Percentiles rank a stretch among this genome's conserved stretches.
phyloP scores from a whole-genome alignment of 768 basidiomycete species.

The Tylopilus vinaceipallidus region DNA sequence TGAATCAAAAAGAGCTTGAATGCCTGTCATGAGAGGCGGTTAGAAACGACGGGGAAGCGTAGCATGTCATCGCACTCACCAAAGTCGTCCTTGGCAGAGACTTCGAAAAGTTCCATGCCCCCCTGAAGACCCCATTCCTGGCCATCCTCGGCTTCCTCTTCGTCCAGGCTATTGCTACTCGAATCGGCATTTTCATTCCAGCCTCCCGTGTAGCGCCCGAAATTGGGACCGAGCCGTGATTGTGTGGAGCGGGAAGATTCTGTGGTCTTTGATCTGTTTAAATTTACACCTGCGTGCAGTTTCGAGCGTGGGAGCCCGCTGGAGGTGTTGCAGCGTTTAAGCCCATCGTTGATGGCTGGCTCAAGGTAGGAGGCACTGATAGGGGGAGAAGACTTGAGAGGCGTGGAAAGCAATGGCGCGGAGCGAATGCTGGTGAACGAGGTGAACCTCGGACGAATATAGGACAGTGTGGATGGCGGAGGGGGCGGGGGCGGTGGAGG shows the following conservation, averaged over 20 bases:
- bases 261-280: slow-evolving; percentile 27
- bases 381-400: slow-evolving; percentile 47
- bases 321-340: slow-evolving; percentile 52
- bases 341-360: slow-evolving; percentile 51
- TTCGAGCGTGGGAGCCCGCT: slow-evolving; percentile 49
- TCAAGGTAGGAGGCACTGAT: slow-evolving; percentile 65
- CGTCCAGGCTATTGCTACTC: slow-evolving; percentile 65
- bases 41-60: slow-evolving; percentile 10
- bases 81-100: slow-evolving; percentile 84
- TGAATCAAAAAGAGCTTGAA: slow-evolving; percentile 74
- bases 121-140: slow-evolving; percentile 76
- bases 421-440: slow-evolving; percentile 56
- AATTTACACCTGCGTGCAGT: slow-evolving; percentile 39
- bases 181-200: slow-evolving; percentile 59
- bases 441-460: slow-evolving; percentile 36
- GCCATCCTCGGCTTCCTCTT: slow-evolving; percentile 54
- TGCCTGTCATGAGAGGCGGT: slow-evolving; percentile 48
- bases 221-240: slow-evolving; percentile 58
- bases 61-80: slow-evolving; percentile 42
- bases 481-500: slow-evolving; percentile 64
- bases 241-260: slow-evolving; percentile 45
- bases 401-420: slow-evolving; percentile 48
- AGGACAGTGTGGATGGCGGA: slow-evolving; percentile 36
- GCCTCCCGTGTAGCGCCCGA: slow-evolving; percentile 47
- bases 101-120: slow-evolving; percentile 87